Evolutionary conservation across 495 filamentous ascomycete genomes (phyloP).

Genomic region (Aspergillus indologenus): DNA sequence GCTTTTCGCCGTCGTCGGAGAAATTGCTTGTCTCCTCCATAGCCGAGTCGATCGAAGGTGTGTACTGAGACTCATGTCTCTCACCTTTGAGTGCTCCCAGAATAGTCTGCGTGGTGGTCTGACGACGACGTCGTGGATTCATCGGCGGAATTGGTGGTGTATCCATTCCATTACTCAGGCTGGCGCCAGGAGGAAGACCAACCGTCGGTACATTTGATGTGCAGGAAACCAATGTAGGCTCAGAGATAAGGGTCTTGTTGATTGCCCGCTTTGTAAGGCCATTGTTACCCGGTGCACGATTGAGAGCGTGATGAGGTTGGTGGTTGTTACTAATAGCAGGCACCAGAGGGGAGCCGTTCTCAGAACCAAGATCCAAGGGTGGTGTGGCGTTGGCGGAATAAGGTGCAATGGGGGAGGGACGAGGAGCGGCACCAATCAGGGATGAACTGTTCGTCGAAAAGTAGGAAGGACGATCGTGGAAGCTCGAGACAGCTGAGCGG

Average conservation of each 20-base stretch:
- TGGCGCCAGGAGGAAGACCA: slow-evolving; percentile 52
- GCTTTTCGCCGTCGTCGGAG: slow-evolving; percentile 51
- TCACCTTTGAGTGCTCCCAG: slow-evolving; percentile 49
- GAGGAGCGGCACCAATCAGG: slow-evolving; percentile 47
- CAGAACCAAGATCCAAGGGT: slow-evolving; percentile 41
- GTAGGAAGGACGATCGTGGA: slow-evolving; percentile 41
- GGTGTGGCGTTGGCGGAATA: slow-evolving; percentile 58
- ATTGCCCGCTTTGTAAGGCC: slow-evolving; percentile 59
- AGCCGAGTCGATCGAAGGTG: slow-evolving; percentile 25
- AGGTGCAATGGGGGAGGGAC: slow-evolving; percentile 51
- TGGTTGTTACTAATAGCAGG: slow-evolving; percentile 20
- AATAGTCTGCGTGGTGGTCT: slow-evolving; percentile 51
- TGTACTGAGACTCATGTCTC: slow-evolving; percentile 30
- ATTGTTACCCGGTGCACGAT: slow-evolving; percentile 29
- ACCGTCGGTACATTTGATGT: slow-evolving; percentile 71
- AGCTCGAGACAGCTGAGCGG: slow-evolving; percentile 38
- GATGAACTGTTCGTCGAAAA: slow-evolving; percentile 32
- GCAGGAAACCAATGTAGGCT: slow-evolving; percentile 74
- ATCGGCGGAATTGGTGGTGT: slow-evolving; percentile 64
- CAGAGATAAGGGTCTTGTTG: slow-evolving; percentile 75
- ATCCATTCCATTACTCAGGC: slow-evolving; percentile 40
- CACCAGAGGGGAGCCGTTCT: slow-evolving; percentile 27
- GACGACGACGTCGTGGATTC: slow-evolving; percentile 65
- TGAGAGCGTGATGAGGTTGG: slow-evolving; percentile 19
- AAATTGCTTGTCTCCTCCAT: slow-evolving; percentile 48